A percentile compares a stretch with the other conserved stretches of the same genome.
phyloP scores from a whole-genome alignment of 345 rosid species.

The Microthlaspi erraticum region DNA sequence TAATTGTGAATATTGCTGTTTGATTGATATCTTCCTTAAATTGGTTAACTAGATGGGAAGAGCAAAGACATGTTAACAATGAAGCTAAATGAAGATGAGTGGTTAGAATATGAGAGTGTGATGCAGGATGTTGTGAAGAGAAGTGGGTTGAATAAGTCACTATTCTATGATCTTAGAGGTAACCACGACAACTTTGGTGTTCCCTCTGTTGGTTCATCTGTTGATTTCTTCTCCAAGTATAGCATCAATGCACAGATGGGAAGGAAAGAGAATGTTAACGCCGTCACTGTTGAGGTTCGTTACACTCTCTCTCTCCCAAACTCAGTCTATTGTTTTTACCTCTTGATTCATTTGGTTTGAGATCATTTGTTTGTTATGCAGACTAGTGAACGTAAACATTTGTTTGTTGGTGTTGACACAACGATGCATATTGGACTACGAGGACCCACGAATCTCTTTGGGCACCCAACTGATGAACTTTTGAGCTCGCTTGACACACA shows the following conservation, averaged over 20 bases:
- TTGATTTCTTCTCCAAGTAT: slow-evolving; percentile 84
- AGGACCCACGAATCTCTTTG: slow-evolving; percentile 93
- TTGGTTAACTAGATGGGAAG: slow-evolving; percentile 72
- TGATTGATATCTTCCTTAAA: slow-evolving; percentile 22
- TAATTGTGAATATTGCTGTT: slow-evolving; percentile 9
- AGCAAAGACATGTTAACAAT: slow-evolving; percentile 78
- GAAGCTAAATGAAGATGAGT: slow-evolving; percentile 88
- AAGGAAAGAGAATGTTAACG: slow-evolving; percentile 60
- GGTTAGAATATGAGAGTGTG: slow-evolving; percentile 77
- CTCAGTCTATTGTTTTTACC: not conserved
- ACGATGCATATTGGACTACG: slow-evolving; percentile 77
- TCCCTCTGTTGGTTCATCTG: slow-evolving; percentile 57
- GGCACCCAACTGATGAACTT: slow-evolving; percentile 88
- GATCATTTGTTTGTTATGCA: slow-evolving; percentile 38
- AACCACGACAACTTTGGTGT: slow-evolving; percentile 96
- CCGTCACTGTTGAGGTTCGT: slow-evolving; percentile 78
- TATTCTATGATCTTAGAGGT: slow-evolving; percentile 92
- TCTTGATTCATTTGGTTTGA: slow-evolving; percentile 18
- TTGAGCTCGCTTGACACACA: slow-evolving; percentile 62
- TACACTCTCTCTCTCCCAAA: slow-evolving; percentile 9
- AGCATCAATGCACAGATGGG: slow-evolving; percentile 78
- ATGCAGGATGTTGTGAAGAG: slow-evolving; percentile 66
- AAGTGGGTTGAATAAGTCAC: slow-evolving; percentile 73
- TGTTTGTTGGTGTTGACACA: slow-evolving; percentile 90
- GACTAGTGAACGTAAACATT: slow-evolving; percentile 67